Percentiles rank a stretch among this genome's conserved stretches.
Evolutionary conservation across 2,329 filamentous ascomycete genomes (phyloP).

Genomic region (Chaetothyriales sp.): DNA sequence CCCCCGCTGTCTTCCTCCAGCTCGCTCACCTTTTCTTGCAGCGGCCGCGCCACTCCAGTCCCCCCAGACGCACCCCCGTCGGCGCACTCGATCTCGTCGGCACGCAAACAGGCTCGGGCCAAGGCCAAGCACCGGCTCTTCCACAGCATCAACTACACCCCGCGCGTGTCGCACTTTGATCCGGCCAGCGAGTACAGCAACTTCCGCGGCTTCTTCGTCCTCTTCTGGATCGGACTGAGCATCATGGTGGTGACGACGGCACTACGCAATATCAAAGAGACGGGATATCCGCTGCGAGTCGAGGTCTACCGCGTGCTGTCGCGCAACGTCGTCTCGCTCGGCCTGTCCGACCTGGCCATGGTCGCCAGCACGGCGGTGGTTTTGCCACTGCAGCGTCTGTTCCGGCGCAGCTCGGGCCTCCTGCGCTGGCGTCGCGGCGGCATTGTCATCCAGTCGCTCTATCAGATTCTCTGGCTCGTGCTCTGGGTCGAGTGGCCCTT

Average conservation of each 20-base stretch:
- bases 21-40: conserved; percentile 24
- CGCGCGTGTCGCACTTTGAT: conserved; percentile 89
- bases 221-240: conserved; percentile 93
- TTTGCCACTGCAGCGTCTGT: conserved; percentile 57
- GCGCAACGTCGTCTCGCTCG: conserved; percentile 76
- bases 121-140: conserved; percentile 74
- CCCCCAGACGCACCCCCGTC: conserved; percentile 88
- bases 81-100: conserved; percentile 67
- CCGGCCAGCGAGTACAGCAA: conserved; percentile 81
- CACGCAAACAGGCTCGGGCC: conserved; percentile 66
- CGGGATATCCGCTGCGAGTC: conserved; percentile 68
- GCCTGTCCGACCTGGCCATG: conserved; percentile 72
- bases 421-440: conserved; percentile 64
- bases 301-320: conserved; percentile 81
- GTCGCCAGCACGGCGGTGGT: conserved; percentile 56
- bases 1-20: not conserved
- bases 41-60: conserved; percentile 69
- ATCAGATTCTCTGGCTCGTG: conserved; percentile 61
- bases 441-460: conserved; percentile 68
- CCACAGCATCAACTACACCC: conserved; percentile 79
- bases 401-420: conserved; percentile 40
- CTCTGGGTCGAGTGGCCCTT: conserved; percentile 82
- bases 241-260: conserved; percentile 97
- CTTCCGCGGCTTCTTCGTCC: conserved; percentile 91
- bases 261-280: conserved; percentile 85